These are phyloP conservation scores for Cytospora leucostoma DNA, from an alignment of 2,329 filamentous ascomycete species.

Conservation along the genomic window DNA sequence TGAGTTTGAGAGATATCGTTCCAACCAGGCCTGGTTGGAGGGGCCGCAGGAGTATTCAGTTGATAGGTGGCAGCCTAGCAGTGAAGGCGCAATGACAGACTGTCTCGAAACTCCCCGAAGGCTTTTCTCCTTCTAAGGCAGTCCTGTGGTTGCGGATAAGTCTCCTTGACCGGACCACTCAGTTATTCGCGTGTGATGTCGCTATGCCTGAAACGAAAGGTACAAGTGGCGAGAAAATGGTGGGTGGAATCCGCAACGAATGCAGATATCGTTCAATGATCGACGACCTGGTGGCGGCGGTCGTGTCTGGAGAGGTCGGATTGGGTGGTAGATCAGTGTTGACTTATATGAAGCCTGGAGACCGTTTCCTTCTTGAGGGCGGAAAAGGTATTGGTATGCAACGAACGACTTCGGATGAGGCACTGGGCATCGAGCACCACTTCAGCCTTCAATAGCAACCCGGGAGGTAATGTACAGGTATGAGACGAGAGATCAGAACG, in stretches of 20 bases:
- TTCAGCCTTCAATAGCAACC: slow-evolving; percentile 18
- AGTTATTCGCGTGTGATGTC: slow-evolving; percentile 3
- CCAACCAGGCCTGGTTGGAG: slow-evolving; percentile 30
- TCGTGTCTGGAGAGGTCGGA: slow-evolving; percentile 1
- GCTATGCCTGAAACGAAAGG: slow-evolving; percentile 4
- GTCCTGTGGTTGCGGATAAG: slow-evolving; percentile 20
- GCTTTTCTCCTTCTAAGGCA: slow-evolving; percentile 23
- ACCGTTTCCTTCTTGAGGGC: slow-evolving; percentile 23
- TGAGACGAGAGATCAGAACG: slow-evolving; percentile 29
- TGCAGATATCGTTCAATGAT: slow-evolving; percentile 15
- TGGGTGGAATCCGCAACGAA: neutral
- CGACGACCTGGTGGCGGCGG: slow-evolving; percentile 10
- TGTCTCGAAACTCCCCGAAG: slow-evolving; percentile 14
- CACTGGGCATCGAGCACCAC: slow-evolving; percentile 28
- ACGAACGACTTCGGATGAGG: slow-evolving; percentile 27
- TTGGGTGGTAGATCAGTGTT: slow-evolving; percentile 5
- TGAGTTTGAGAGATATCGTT: slow-evolving; percentile 21
- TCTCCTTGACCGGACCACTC: neutral
- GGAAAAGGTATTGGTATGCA: slow-evolving; percentile 25
- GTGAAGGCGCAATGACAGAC: slow-evolving; percentile 1
- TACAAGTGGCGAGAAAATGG: slow-evolving; percentile 10
- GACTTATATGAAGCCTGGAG: slow-evolving; percentile 11
- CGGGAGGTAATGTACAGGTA: slow-evolving; percentile 30
- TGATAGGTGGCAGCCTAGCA: slow-evolving; percentile 15
- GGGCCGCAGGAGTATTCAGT: slow-evolving; percentile 26